Conservation (phyloP, 2,329 filamentous ascomycete genomes). For the Didymella keratinophila region DNA sequence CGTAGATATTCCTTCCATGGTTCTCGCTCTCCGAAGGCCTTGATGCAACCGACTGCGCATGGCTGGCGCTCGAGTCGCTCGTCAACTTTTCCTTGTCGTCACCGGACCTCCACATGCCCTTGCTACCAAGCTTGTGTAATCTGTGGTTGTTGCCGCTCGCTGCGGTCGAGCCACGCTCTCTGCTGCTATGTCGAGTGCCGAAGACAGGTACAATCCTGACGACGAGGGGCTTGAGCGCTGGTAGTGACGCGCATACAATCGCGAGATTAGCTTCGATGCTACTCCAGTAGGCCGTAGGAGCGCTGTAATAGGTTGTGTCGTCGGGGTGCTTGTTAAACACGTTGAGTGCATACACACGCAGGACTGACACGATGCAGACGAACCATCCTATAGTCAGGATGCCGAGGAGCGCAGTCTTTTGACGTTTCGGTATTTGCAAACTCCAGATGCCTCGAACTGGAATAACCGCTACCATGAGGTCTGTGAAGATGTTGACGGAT, state of each 20-base stretch:
- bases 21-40: constrained; percentile 13
- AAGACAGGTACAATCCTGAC: constrained; percentile 35
- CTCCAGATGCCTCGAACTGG: constrained; percentile 37
- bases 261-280: constrained; percentile 43
- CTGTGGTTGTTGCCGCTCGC: constrained; percentile 15
- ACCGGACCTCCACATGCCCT: neutral
- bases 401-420: constrained; percentile 32
- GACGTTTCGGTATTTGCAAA: constrained; percentile 32
- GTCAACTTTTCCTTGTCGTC: constrained; percentile 28
- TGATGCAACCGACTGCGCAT: constrained; percentile 13
- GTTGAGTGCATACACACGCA: constrained; percentile 36
- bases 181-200: constrained; percentile 21
- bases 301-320: constrained; percentile 36
- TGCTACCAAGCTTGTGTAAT: constrained; percentile 14
- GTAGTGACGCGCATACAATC: constrained; percentile 45
- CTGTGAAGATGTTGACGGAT: constrained; percentile 35
- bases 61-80: constrained; percentile 10
- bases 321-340: constrained; percentile 23
- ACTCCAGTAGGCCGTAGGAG: constrained; percentile 40
- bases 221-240: constrained; percentile 41
- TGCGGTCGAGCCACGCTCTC: constrained; percentile 16
- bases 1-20: constrained; percentile 23
- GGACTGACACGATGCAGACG: constrained; percentile 43
- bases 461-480: constrained; percentile 36
- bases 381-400: constrained; percentile 45